Evolutionary conservation across 805 yeast species (phyloP), one percentile per base, ranked within the genome.

Genomic region (Nakazawaea laoshanensis): DNA sequence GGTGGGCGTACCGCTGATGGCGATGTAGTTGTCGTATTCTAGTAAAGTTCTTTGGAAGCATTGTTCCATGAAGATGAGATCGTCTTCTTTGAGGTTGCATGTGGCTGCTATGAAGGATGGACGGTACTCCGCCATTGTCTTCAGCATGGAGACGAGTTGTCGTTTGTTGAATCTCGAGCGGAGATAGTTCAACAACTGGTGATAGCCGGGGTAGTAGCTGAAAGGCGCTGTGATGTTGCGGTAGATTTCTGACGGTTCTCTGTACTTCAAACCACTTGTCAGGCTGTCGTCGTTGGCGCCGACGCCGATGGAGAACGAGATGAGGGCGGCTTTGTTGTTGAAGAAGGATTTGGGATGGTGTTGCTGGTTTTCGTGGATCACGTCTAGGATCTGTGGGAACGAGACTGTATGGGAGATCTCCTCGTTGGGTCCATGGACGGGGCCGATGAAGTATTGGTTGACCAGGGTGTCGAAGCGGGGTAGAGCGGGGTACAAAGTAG

Each of bases 51-150:
- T 63, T 55, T 89, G 97, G 59, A 88, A 89, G 46, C 95, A 84
- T 59, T 89, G 94, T 51, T 89, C 98, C 81, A 92, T 86, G 49
- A 89, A 89, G 3, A 89, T 82, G 55, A 88, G 65, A 53, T 89
- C 98, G 26, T 84, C 94, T 45, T 85, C 95, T 37, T 88, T 84
- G 23, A 89, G 58, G 4, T 92, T 77, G 47, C 84, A 82, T 24
- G 94, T 84, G 46, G 94, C 83, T 3, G 96, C 96, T 46, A 88
- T 86, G 52, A 89, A 89, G 9, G 88, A 77, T 3, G 97, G 96
- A 42, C 97, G 61, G 48, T 87, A 87, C 28, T 80, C 81, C 0
- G 96, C 92, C 79, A 89, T 81, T 7, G 84, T 74, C 48, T 79
- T 77, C 2, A 95, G 87, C 77, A 92, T 79, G 35, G 77, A 70